Evolutionary conservation across 805 yeast genomes (phyloP), one percentile per base, ranked within the genome.

Genomic region (Jamesozyma piceae): DNA sequence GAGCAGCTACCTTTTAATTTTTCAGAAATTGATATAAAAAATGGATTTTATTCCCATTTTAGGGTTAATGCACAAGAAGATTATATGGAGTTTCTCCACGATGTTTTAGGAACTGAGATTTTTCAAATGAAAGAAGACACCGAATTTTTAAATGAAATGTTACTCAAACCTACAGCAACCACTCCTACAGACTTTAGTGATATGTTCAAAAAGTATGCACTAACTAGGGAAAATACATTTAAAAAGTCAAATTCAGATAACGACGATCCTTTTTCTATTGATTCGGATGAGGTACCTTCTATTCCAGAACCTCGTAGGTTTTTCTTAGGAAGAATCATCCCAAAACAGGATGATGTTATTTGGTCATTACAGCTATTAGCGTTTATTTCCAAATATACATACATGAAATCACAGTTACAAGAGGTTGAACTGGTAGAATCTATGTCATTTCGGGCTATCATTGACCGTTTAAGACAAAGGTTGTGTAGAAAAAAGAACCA

Each of bases 281-380:
- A 14, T 5, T 28, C n/a, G 5, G 31, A 11, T 28, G 31, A 28
- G n/a, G 31, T 13, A 28, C 31, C 31, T 5, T 28, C n/a, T 1
- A 60, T 66, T 8, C 51, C 64, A 6, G 59, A 66, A 2, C 84
- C 84, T 19, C 67, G 86, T 41, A 63, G 63, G 20, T 79, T 79
- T 52, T 62, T 68, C 37, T 64, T 82, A 34, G 95, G 95, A 1
- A 77, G 80, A 19, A 72, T 89, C n/a, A 74, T 88, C 5, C 97
- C 97, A 1, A 75, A 86, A 43, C 95, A 85, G 49, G 97, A 90
- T 58, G 98, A 90, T 57, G 85, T 90, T 15, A 80, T 87, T 30
- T 88, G 96, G 95, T 82, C 95, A 3, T 68, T 90, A 42, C 97
- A 90, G 62, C 71, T 92, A 18, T 63, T 92, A 39, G 97, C 97